Base-by-base conservation (phyloP, 148 eudicot genomes). In the Persicaria tinctoria region DNA sequence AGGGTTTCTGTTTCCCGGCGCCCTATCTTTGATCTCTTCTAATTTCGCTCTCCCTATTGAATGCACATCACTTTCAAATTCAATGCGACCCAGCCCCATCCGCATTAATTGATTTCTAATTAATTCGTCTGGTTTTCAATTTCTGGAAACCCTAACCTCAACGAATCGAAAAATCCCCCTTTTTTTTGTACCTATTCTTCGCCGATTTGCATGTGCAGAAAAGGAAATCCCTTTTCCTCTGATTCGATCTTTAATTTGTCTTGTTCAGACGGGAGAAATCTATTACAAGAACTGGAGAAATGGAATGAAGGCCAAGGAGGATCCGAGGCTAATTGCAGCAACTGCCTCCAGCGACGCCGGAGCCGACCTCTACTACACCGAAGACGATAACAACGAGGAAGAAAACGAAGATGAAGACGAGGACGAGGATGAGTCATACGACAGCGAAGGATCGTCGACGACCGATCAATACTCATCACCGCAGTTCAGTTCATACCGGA, bases 281-380 rank as follows among this genome's bases (percentile, higher is more conserved):
- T 91, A 94, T 72, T 94, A 88, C 89, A 83, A 87, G 83, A 94
- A 94, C 70, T 91, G 98, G 98, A 80, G 85, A 73, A 91, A 88
- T 12, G 97, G 97, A 16, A 89, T 82, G 97, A 91, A 84, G 73
- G 79, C 83, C 1, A 88, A 78, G 50, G 89, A 87, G 78, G 92
- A 88, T 80, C 95, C 91, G n/a, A 82, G 88, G 73, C 83, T 79
- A 64, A 63, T 69, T 12, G 72, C 81, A 14, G 74, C 77, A 3
- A 85, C 64, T 8, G 74, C 59, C 73, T 73, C 51, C 53, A 64
- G 20, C 82, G 20, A 76, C 73, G 9, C 82, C 13, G 74, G 53
- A 64, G 71, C 45, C 51, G 83, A 75, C 5, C 77, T 75, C 17
- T 81, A 76, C 10, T 80, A 75, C 75, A 79, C 83, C 0, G 87